Conservation (phyloP, 441 rosid genomes). For the Pelargonium citronellum region DNA sequence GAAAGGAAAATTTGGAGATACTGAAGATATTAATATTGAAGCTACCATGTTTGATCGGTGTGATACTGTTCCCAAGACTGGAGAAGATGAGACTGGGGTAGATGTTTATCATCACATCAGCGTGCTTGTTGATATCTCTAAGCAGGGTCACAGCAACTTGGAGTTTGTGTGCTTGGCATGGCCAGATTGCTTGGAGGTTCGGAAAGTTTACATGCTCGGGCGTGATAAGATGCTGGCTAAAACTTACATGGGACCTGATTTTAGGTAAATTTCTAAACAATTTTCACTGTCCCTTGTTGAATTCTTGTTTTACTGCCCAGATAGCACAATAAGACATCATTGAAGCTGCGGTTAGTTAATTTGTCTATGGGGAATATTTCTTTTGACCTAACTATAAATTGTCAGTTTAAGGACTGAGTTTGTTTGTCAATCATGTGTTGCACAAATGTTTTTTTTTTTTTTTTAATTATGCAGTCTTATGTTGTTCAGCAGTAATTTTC, state of each 20-base stretch:
- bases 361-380: neutral
- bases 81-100: constrained; percentile 41
- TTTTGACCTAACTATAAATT: neutral
- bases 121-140: constrained; percentile 48
- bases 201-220: constrained; percentile 38
- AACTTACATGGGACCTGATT: constrained; percentile 57
- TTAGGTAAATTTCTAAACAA: constrained; percentile 30
- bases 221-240: constrained; percentile 27
- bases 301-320: neutral
- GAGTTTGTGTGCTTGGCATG: constrained; percentile 64
- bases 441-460: neutral
- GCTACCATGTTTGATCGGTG: constrained; percentile 65
- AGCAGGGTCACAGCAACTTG: constrained; percentile 32
- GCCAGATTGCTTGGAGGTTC: constrained; percentile 61
- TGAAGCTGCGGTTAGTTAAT: neutral
- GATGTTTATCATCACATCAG: constrained; percentile 51
- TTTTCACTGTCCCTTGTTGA: neutral
- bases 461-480: neutral
- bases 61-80: constrained; percentile 31
- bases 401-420: neutral
- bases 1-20: constrained; percentile 37
- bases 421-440: neutral
- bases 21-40: constrained; percentile 49
- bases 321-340: neutral
- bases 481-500: neutral